Conservation (phyloP, 441 rosid species). For the Biscutella laevigata region DNA sequence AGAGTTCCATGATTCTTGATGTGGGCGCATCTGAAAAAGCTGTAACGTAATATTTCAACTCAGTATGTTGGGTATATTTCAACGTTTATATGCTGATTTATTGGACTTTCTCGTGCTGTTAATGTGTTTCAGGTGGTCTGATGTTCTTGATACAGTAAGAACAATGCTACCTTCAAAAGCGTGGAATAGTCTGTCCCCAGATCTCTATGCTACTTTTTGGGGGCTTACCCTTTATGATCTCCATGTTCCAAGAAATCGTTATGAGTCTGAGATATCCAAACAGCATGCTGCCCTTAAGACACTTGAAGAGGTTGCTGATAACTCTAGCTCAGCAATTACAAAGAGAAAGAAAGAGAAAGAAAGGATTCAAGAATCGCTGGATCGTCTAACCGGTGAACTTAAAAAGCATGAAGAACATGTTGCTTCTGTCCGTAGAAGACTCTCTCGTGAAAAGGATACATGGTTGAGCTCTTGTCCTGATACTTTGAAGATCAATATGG, state of each 20-base stretch:
- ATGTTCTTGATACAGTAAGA: constrained; percentile 82
- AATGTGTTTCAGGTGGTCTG: constrained; percentile 77
- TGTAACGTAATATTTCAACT: constrained; percentile 42
- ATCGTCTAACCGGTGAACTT: constrained; percentile 80
- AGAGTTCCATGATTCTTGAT: constrained; percentile 51
- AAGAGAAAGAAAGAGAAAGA: constrained; percentile 99
- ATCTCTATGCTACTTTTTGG: constrained; percentile 97
- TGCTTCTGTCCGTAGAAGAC: constrained; percentile 85
- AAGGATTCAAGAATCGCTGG: constrained; percentile 97
- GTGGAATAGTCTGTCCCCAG: constrained; percentile 99
- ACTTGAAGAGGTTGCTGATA: constrained; percentile 90
- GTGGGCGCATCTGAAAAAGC: constrained; percentile 54
- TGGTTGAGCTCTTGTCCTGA: constrained; percentile 99
- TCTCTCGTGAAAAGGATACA: constrained; percentile 89
- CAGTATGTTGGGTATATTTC: constrained; percentile 5
- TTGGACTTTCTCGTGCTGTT: neutral
- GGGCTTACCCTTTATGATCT: constrained; percentile 99
- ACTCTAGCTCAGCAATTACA: constrained; percentile 89
- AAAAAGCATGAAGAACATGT: constrained; percentile 89
- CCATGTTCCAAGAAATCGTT: constrained; percentile 88
- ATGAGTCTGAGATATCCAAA: constrained; percentile 91
- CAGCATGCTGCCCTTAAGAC: constrained; percentile 95
- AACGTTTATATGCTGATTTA: neutral
- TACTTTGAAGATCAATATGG: constrained; percentile 98
- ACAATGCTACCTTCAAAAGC: constrained; percentile 94